A percentile compares a stretch with the other conserved stretches of the same genome.
Evolutionary conservation across 2,329 filamentous ascomycete species (phyloP).

Genomic region (Epichloe hybrida): DNA sequence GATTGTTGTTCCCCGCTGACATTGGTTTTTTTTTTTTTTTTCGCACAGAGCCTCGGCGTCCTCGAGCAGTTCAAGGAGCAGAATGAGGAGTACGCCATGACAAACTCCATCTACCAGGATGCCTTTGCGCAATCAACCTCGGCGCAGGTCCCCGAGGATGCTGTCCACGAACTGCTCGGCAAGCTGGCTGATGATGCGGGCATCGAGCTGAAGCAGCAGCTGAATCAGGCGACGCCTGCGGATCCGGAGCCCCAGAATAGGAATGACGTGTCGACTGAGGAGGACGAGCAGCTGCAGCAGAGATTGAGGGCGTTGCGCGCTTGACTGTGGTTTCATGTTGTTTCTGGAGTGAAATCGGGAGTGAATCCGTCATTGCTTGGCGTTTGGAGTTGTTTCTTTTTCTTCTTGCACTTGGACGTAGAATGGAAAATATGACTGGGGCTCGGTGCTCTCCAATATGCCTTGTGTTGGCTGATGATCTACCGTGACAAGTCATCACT

Average conservation of each 20-base stretch:
- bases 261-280: conserved; percentile 58
- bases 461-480: too few species aligned
- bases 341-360: background rate
- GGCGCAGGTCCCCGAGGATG: conserved; percentile 62
- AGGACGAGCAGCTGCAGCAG: conserved; percentile 62
- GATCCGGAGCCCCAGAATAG: conserved; percentile 42
- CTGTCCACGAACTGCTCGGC: conserved; percentile 72
- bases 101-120: conserved; percentile 69
- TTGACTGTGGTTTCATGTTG: background rate
- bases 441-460: background rate
- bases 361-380: conserved; percentile 5
- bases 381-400: conserved; percentile 3
- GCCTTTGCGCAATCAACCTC: conserved; percentile 67
- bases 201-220: conserved; percentile 65
- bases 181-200: conserved; percentile 83
- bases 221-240: conserved; percentile 43
- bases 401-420: background rate
- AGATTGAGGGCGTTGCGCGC: conserved; percentile 41
- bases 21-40: background rate
- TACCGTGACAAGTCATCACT: too few species aligned
- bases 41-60: conserved; percentile 35
- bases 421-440: background rate
- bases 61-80: conserved; percentile 48
- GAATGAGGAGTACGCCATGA: conserved; percentile 51
- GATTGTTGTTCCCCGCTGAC: too few species aligned